These are phyloP conservation scores for Pachyrhizus erosus DNA, from an alignment of 306 rosid genomes.

Conservation along the genomic window DNA sequence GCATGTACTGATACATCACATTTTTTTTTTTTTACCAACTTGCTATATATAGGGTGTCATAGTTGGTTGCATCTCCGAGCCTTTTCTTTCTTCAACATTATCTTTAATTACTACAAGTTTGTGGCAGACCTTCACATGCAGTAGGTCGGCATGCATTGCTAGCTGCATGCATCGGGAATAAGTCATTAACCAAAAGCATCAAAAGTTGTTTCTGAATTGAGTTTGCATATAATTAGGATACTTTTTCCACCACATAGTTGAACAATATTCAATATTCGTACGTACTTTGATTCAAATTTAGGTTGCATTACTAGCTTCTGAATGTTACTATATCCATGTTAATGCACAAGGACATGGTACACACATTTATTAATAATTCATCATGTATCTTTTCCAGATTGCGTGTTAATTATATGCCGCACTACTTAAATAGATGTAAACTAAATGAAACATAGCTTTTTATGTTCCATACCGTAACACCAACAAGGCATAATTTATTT, in stretches of 20 bases:
- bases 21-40: background rate
- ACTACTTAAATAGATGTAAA: background rate
- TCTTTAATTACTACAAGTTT: constrained; percentile 17
- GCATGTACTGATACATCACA: too few species aligned
- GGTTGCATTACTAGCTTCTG: background rate
- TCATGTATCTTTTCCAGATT: background rate
- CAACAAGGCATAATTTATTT: background rate
- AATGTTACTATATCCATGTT: constrained; percentile 14
- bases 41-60: background rate
- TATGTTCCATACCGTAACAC: background rate
- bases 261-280: constrained; percentile 4
- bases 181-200: constrained; percentile 1
- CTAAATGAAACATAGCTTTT: background rate
- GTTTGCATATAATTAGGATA: background rate
- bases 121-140: constrained; percentile 39
- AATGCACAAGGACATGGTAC: constrained; percentile 24
- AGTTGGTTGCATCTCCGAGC: constrained; percentile 7
- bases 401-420: background rate
- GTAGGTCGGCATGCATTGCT: constrained; percentile 45
- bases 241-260: background rate
- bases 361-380: background rate
- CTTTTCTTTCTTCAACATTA: constrained; percentile 24
- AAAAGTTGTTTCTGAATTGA: background rate
- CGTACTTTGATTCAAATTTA: background rate
- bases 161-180: constrained; percentile 41